A percentile compares a stretch with the other conserved stretches of the same genome.
These are phyloP conservation scores for Calonectria ilicicola DNA, from an alignment of 2,329 filamentous ascomycete genomes.

Conservation along the genomic window DNA sequence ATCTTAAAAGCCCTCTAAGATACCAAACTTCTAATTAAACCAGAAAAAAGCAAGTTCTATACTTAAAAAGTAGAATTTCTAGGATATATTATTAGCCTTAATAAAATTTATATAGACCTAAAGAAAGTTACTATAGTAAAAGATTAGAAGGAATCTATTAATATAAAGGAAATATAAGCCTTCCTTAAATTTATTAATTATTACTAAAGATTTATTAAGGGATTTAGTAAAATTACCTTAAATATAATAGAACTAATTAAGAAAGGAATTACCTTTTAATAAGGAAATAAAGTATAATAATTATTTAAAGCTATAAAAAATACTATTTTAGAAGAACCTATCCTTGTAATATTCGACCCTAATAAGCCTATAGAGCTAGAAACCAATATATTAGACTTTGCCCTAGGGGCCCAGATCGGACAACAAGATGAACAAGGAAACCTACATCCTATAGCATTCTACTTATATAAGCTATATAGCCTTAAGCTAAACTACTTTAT, in stretches of 20 bases:
- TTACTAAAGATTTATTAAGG: background rate
- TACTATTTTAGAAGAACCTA: no score
- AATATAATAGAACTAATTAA: background rate
- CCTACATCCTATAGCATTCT: no score
- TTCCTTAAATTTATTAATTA: background rate
- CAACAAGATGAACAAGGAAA: no score
- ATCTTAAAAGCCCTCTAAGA: background rate
- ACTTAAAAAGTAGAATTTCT: background rate
- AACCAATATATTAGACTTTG: no score
- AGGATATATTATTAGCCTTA: background rate
- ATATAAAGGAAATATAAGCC: background rate
- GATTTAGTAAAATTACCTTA: background rate
- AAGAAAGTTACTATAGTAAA: background rate
- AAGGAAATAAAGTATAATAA: background rate
- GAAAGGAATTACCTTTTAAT: background rate
- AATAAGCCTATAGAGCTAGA: no score
- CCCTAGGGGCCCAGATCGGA: no score
- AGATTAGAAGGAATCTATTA: background rate
- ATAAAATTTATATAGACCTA: background rate
- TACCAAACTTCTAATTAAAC: background rate
- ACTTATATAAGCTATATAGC: no score
- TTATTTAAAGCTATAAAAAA: background rate
- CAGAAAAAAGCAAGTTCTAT: background rate
- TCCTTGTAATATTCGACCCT: no score
- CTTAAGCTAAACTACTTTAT: no score